Percentiles rank a stretch among this genome's conserved stretches.
phyloP scores from a whole-genome alignment of 345 rosid species.

The Triadica sebifera region DNA sequence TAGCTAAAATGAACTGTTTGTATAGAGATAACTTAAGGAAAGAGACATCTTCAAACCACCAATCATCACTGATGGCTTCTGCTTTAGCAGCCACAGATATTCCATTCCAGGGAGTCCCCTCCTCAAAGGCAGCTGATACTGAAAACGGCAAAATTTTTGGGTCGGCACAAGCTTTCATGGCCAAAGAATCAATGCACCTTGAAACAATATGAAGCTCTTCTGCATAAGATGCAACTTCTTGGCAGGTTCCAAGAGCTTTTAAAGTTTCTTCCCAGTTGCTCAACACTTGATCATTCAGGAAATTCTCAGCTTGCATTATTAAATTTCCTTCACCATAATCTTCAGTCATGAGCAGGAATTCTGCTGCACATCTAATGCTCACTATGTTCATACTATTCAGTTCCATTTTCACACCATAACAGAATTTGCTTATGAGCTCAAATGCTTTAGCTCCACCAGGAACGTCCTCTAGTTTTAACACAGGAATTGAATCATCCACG shows the following conservation, averaged over 20 bases:
- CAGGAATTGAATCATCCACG: slow-evolving; percentile 37
- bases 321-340: slow-evolving; percentile 73
- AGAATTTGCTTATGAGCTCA: slow-evolving; percentile 70
- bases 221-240: slow-evolving; percentile 59
- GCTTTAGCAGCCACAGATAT: slow-evolving; percentile 39
- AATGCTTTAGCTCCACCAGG: slow-evolving; percentile 82
- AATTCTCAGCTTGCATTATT: slow-evolving; percentile 59
- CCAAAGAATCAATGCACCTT: slow-evolving; percentile 71
- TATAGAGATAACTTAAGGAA: slow-evolving; percentile 47
- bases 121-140: slow-evolving; percentile 17
- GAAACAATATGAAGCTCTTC: slow-evolving; percentile 74
- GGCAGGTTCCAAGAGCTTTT: slow-evolving; percentile 67
- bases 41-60: slow-evolving; percentile 89
- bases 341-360: slow-evolving; percentile 80
- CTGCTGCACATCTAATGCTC: slow-evolving; percentile 78
- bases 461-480: slow-evolving; percentile 59
- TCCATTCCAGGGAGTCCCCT: slow-evolving; percentile 63
- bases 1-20: slow-evolving; percentile 60
- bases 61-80: slow-evolving; percentile 42
- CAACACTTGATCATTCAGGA: slow-evolving; percentile 50
- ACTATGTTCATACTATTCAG: slow-evolving; percentile 60
- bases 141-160: slow-evolving; percentile 57
- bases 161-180: slow-evolving; percentile 70
- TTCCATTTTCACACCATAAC: slow-evolving; percentile 71
- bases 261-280: slow-evolving; percentile 66